Conservation (phyloP, 345 rosid genomes). For the Salix caprea region DNA sequence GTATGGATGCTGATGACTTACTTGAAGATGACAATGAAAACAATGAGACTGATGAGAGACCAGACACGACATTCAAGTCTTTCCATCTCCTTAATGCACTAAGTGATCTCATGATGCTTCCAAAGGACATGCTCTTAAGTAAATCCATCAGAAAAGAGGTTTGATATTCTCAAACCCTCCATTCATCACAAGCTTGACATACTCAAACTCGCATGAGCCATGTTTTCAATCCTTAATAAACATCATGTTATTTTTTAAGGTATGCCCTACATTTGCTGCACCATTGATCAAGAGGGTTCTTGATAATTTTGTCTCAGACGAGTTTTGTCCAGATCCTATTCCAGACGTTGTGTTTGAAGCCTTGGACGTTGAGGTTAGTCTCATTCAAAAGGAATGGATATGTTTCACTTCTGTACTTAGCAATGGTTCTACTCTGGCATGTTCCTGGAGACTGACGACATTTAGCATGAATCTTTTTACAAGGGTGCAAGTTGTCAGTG, state of each 20-base stretch:
- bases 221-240: conserved; percentile 12
- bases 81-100: conserved; percentile 82
- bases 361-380: conserved; percentile 64
- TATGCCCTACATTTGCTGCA: conserved; percentile 77
- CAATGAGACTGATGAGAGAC: conserved; percentile 34
- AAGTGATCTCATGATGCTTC: conserved; percentile 98
- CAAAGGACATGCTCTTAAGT: conserved; percentile 85
- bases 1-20: conserved; percentile 58
- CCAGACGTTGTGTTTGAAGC: conserved; percentile 76
- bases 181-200: neutral
- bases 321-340: conserved; percentile 89
- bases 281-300: conserved; percentile 75
- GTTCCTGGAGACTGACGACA: neutral
- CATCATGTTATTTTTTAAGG: conserved; percentile 38
- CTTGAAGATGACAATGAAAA: conserved; percentile 33
- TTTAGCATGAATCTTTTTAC: neutral
- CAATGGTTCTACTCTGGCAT: neutral
- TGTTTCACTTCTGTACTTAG: neutral
- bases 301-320: conserved; percentile 66
- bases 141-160: conserved; percentile 81
- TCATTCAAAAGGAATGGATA: conserved; percentile 1
- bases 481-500: neutral
- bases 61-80: conserved; percentile 56
- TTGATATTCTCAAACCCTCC: neutral
- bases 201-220: neutral